Base-by-base conservation (phyloP, 768 basidiomycete species). In the Suillus ampliporus region DNA sequence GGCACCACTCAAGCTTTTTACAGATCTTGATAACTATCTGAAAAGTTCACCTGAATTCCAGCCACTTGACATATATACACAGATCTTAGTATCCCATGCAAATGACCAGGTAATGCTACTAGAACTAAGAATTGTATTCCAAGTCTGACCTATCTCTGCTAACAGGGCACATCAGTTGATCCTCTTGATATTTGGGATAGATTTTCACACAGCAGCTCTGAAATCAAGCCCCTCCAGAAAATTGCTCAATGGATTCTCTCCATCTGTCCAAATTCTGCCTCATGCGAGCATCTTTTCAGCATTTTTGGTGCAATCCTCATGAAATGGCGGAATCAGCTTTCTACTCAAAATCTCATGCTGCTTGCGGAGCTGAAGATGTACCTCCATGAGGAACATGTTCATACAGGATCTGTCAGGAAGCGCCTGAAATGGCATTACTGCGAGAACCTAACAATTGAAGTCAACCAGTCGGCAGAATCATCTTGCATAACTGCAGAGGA, bases 241-340 rank as follows among this genome's bases (percentile, higher is more conserved):
- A 46, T 77, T 56, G 71, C 71, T 17, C 37, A 60, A 14, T 61
- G 53, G 19, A 53, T 73, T 10, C 62, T 74, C 13, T 69, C 71
- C 15, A 68, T 76, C 23, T 68, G 57, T 40, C 65, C 71, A 21
- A 77, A 75, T 58, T 77, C 74, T 9, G 74, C 75, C 26, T 74
- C 74, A 31, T 73, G 72, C 34, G 69, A 77, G 60, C 61, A 67
- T 6, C 67, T 77, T 8, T 76, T 74, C 64, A 77, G 76, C 43
- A 57, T 64, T 3, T 72, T 77, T 59, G 74, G 75, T 8, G 67
- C 64, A 47, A 76, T 66, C n/a, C 64, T 75, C 21, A 75, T 68
- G 2, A 74, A 74, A 58, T 60, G 72, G 7, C 67, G 66, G 4
- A 71, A 67, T 57, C 64, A 66, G 7, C 66, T 74, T 37, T 63